These are phyloP conservation scores for Colletotrichum camelliae DNA, from an alignment of 2,329 filamentous ascomycete genomes.

Conservation along the genomic window DNA sequence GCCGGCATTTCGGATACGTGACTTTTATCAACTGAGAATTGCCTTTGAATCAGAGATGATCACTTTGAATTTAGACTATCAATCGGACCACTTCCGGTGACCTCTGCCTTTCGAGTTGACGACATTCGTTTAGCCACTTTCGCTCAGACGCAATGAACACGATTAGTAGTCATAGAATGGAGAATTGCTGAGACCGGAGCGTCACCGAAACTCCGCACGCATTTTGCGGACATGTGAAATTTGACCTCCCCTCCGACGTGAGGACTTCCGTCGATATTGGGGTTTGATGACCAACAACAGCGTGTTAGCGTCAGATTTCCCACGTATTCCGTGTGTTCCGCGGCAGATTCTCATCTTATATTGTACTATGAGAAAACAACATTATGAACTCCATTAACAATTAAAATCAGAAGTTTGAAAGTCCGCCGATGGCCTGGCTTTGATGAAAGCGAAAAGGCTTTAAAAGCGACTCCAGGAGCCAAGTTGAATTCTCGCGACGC, in stretches of 20 bases:
- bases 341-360: background rate
- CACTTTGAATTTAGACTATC: rapidly evolving
- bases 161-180: background rate
- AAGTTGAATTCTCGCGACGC: background rate
- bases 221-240: background rate
- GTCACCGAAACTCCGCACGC: background rate
- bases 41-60: background rate
- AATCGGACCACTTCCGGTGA: background rate
- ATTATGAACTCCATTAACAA: background rate
- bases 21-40: background rate
- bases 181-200: background rate
- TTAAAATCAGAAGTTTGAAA: background rate
- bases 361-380: background rate
- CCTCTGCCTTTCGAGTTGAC: background rate
- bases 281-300: background rate
- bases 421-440: rapidly evolving
- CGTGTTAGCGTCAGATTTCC: background rate
- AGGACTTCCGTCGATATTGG: background rate
- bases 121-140: background rate
- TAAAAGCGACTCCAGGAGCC: background rate
- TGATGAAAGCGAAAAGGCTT: background rate
- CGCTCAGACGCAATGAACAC: background rate
- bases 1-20: background rate
- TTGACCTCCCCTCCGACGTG: background rate
- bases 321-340: background rate